Evolutionary conservation across 108 stramenopile genomes (phyloP), one percentile per base, ranked within the genome.

Genomic region (Mayamaea pseudoterrestris): DNA sequence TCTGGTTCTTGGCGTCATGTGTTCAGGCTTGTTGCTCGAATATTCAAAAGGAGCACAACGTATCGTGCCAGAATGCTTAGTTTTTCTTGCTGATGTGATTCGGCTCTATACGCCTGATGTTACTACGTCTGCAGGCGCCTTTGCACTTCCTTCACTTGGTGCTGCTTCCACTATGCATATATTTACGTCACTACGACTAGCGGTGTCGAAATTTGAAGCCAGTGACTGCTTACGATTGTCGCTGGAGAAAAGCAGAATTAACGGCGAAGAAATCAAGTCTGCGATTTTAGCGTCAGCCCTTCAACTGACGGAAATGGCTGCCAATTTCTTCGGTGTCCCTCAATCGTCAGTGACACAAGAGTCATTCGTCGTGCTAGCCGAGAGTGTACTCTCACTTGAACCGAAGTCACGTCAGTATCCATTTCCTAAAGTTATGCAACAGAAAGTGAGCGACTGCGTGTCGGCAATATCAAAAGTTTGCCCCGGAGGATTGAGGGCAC

Each of bases 21-120:
- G 73, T 30, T 60, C 80, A 12, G 82, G 78, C 2, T 46, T 92
- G 27, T 62, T 92, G 61, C 41, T 94, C 26, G 86, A 95, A 32
- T 92, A 83, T 49, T 71, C 77, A 22, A 69, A 63, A 44, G 88
- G 73, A 26, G 87, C 93, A 5, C 74, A 82, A 40, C 71, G 91
- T 35, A 22, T 86, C 3, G 55, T 70, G 18, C 87, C 94, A 2
- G 96, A 97, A 65, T 87, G 83, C 1, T 25, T 77, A 7, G 78
- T 68, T 16, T 97, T 90, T 53, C 50, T 93, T 41, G 62, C 46
- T 27, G 56, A 52, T 18, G 43, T 55, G 1, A 43, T 71, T n/a
- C 64, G 79, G 34, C 47, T 90, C 26, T n/a, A n/a, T n/a, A n/a
- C n/a, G n/a, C n/a, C n/a, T n/a, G n/a, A n/a, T n/a, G n/a, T n/a